Percentiles rank a stretch among this genome's conserved stretches.
These are phyloP conservation scores for Biancaea sappan DNA, from an alignment of 306 rosid genomes.

Conservation along the genomic window DNA sequence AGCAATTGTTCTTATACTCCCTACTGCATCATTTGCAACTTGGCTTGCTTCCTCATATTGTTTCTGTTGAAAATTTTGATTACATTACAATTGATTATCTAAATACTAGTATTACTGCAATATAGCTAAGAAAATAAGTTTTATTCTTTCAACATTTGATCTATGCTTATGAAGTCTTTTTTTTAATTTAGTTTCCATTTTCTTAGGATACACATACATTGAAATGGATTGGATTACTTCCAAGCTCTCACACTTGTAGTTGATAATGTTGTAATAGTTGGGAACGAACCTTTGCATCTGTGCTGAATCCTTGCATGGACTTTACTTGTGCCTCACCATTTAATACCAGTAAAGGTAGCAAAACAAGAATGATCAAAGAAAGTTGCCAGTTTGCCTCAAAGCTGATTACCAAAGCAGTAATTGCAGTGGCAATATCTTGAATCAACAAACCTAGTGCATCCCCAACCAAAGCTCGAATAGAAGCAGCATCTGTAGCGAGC, in stretches of 20 bases:
- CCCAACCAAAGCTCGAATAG: constrained; percentile 56
- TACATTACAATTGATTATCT: neutral
- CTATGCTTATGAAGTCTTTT: neutral
- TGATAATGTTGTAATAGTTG: neutral
- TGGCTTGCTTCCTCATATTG: constrained; percentile 70
- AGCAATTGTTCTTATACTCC: constrained; percentile 64
- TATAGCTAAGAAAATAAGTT: neutral
- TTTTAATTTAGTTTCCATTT: neutral
- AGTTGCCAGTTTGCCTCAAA: constrained; percentile 59
- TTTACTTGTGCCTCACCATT: constrained; percentile 44
- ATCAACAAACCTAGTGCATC: constrained; percentile 63
- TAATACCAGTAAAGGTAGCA: constrained; percentile 49
- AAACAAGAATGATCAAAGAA: constrained; percentile 46
- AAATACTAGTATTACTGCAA: neutral
- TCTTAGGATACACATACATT: neutral
- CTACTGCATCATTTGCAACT: constrained; percentile 62
- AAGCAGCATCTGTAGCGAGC: constrained; percentile 63
- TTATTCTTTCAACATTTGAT: neutral
- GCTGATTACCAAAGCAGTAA: constrained; percentile 47
- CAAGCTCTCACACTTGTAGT: neutral
- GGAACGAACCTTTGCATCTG: constrained; percentile 56
- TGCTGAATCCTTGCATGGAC: constrained; percentile 52
- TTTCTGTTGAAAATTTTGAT: constrained; percentile 37
- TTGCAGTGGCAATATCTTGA: constrained; percentile 50
- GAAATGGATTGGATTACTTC: constrained; percentile 3